Percentiles rank a stretch among this genome's conserved stretches.
Conservation (phyloP, 1,284 basidiomycete genomes). For the Sphagnurus paluster region DNA sequence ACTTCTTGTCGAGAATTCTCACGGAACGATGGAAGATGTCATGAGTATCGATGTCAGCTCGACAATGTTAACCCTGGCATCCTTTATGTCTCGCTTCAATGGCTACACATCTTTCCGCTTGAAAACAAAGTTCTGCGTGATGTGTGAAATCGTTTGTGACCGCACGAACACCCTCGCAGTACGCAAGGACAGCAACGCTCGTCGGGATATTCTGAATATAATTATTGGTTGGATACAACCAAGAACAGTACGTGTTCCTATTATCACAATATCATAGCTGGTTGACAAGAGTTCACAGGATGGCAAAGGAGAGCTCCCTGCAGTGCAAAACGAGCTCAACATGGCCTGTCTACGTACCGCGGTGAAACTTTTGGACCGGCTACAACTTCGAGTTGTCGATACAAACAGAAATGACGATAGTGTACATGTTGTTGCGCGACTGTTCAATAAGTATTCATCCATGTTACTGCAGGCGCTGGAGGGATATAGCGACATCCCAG, state of each 20-base stretch:
- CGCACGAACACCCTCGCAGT: conserved; percentile 62
- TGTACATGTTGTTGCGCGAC: conserved; percentile 68
- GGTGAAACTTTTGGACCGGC: conserved; percentile 75
- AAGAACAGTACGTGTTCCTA: conserved; percentile 38
- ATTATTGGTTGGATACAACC: conserved; percentile 76
- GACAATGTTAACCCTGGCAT: conserved; percentile 62
- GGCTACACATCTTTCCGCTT: conserved; percentile 59
- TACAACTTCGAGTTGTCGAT: conserved; percentile 69
- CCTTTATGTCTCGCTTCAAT: conserved; percentile 65
- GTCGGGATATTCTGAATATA: conserved; percentile 74
- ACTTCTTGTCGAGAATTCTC: conserved; percentile 74
- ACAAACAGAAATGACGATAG: conserved; percentile 62
- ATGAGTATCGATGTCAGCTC: conserved; percentile 72
- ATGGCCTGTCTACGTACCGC: conserved; percentile 68
- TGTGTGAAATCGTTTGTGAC: conserved; percentile 70
- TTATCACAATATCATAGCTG: conserved; percentile 1
- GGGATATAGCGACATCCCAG: conserved; percentile 46
- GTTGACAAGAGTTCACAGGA: conserved; percentile 20
- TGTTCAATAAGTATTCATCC: conserved; percentile 77
- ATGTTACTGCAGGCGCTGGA: conserved; percentile 66
- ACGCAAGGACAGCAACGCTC: conserved; percentile 63
- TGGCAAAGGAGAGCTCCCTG: conserved; percentile 15
- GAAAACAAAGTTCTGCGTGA: conserved; percentile 74
- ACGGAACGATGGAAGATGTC: conserved; percentile 57
- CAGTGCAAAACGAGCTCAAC: conserved; percentile 65